Evolutionary conservation across 371 early-diverging fungal species (phyloP), one percentile per base, ranked within the genome.

Genomic region (Fennellomyces sp.): DNA sequence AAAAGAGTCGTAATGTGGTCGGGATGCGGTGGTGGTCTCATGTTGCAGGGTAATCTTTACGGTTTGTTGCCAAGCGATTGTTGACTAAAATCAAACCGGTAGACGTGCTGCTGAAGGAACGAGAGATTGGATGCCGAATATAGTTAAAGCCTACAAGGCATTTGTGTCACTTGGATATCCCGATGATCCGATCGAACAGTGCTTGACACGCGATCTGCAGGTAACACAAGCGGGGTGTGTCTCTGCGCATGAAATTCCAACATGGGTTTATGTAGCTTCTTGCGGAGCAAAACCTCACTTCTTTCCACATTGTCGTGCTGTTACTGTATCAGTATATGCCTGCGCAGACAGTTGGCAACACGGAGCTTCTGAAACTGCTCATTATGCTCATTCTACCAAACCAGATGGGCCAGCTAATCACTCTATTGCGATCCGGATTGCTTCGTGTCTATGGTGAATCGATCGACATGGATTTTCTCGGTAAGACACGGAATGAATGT

Each of bases 21-120:
- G 76, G 73, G 1, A 73, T 72, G 70, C 70, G 76, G 2, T 76
- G 76, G 76, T 76, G 76, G 76, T 60, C 56, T 28, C 65, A 68
- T 39, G 61, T 76, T 47, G 61, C 76, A n/a, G 53, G 58, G 76
- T 76, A 76, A 33, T 35, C 23, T 12, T 23, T 31, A 17, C 5
- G 7, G 53, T 6, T 53, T 26, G 26, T 19, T 28, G 11, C 33
- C 12, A 11, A 36, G 7, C 4, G 15, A 35, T 1, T 25, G 10
- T 23, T 36, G n/a, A 36, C 25, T 25, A 17, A 29, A 31, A 21
- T 41, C 6, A n/a, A 21, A 21, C 8, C 23, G 17, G 7, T 23
- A 45, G 45, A 5, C 45, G 45, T 23, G 45, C 23, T 17, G 45
- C 23, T 1, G 45, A 45, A 15, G 45, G 45, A 45, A 45, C 45